These are phyloP conservation scores for Leccinum incarnatum DNA, from an alignment of 768 basidiomycete genomes.

Conservation along the genomic window DNA sequence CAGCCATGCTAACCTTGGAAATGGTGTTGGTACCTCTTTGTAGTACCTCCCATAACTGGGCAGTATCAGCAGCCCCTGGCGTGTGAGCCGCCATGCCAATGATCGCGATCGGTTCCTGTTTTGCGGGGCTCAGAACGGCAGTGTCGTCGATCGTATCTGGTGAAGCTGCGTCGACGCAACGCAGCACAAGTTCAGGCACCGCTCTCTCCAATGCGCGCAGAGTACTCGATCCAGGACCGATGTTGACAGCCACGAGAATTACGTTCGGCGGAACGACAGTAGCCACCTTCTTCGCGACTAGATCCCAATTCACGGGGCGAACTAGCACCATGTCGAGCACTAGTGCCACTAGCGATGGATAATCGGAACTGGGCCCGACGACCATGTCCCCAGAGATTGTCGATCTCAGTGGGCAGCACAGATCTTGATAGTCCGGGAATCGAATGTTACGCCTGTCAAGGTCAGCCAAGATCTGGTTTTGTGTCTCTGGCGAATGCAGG, in stretches of 20 bases:
- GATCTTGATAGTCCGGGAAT: slow-evolving; percentile 48
- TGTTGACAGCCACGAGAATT: slow-evolving; percentile 41
- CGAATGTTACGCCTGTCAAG: slow-evolving; percentile 40
- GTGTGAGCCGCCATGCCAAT: slow-evolving; percentile 66
- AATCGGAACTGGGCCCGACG: slow-evolving; percentile 11
- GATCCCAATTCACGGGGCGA: slow-evolving; percentile 53
- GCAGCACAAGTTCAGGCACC: too few species aligned
- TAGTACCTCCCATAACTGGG: slow-evolving; percentile 58
- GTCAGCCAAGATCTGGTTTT: slow-evolving; percentile 45
- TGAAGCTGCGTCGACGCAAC: too few species aligned
- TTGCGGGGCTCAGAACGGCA: slow-evolving; percentile 6
- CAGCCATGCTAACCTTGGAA: slow-evolving; percentile 43
- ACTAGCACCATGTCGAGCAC: slow-evolving; percentile 43
- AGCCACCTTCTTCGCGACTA: slow-evolving; percentile 14
- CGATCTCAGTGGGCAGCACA: slow-evolving; percentile 48
- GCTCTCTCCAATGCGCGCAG: too few species aligned
- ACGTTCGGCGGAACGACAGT: not conserved
- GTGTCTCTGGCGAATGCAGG: slow-evolving; percentile 26
- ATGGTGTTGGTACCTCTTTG: slow-evolving; percentile 55
- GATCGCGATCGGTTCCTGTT: slow-evolving; percentile 60
- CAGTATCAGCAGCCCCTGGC: slow-evolving; percentile 46
- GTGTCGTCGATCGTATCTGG: not conserved
- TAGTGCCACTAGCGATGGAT: slow-evolving; percentile 36
- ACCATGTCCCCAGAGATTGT: slow-evolving; percentile 42
- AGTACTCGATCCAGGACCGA: slow-evolving; percentile 37